Evolutionary conservation across 352 stramenopile species (phyloP).

Genomic region (Peronospora farinosa): DNA sequence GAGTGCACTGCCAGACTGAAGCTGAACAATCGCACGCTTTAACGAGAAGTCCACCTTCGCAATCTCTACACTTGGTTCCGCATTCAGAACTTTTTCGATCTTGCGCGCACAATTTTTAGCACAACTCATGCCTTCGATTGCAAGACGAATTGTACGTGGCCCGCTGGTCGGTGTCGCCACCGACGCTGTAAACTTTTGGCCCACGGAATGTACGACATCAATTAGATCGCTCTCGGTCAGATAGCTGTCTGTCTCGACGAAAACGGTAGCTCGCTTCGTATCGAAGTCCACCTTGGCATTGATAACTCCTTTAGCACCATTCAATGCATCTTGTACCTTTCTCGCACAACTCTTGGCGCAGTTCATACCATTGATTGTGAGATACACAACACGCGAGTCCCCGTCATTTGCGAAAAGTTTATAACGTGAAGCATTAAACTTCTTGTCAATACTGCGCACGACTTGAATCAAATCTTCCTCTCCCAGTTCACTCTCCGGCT

Average conservation of each 20-base stretch:
- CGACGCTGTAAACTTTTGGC: conserved; percentile 57
- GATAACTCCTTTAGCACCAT: conserved; percentile 51
- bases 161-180: conserved; percentile 34
- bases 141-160: conserved; percentile 47
- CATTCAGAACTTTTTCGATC: conserved; percentile 50
- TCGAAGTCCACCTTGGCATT: conserved; percentile 75
- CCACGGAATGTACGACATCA: conserved; percentile 46
- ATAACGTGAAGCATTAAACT: conserved; percentile 56
- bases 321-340: conserved; percentile 73
- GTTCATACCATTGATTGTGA: conserved; percentile 73
- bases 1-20: conserved; percentile 44
- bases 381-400: conserved; percentile 65
- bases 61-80: conserved; percentile 42
- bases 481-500: conserved; percentile 47
- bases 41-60: conserved; percentile 60
- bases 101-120: conserved; percentile 77
- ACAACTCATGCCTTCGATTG: conserved; percentile 74
- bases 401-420: conserved; percentile 51
- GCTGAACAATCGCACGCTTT: conserved; percentile 55
- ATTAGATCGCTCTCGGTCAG: conserved; percentile 61
- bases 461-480: conserved; percentile 65
- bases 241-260: conserved; percentile 62
- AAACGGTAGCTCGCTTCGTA: conserved; percentile 68
- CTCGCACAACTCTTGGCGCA: conserved; percentile 66
- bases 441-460: conserved; percentile 39